Conservation (phyloP, 2,329 filamentous ascomycete species). For the Coleophoma crateriformis region DNA sequence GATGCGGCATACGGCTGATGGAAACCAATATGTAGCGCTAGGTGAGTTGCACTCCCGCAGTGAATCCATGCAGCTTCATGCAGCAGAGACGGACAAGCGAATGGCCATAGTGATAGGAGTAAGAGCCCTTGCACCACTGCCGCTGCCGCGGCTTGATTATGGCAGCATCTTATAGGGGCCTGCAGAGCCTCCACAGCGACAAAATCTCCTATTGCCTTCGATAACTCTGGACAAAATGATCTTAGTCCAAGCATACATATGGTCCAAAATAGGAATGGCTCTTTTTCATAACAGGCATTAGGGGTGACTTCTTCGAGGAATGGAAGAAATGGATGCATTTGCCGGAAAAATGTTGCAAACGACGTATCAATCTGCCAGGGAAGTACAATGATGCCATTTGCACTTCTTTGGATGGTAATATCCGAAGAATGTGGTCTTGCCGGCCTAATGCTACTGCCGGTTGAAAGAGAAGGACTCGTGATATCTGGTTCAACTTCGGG, state of each 20-base stretch:
- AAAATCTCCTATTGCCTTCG: too few species aligned
- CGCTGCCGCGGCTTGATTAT: too few species aligned
- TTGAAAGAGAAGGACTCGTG: not conserved
- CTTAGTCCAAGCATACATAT: too few species aligned
- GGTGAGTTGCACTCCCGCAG: not conserved
- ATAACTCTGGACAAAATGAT: too few species aligned
- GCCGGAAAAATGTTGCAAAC: not conserved
- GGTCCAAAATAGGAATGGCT: not conserved
- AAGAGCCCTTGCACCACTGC: too few species aligned
- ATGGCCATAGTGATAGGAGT: too few species aligned
- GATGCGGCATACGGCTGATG: not conserved
- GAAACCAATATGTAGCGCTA: not conserved
- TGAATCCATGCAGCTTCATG: not conserved
- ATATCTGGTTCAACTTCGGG: not conserved
- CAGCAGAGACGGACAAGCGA: not conserved
- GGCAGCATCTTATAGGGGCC: too few species aligned
- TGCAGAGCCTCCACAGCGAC: too few species aligned
- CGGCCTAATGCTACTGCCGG: not conserved
- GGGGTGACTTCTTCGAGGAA: not conserved
- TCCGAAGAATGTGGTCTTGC: too few species aligned
- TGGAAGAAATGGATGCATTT: slow-evolving; percentile 1
- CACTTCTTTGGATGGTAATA: too few species aligned
- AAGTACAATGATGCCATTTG: too few species aligned
- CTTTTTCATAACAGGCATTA: not conserved
- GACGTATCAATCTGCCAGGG: not conserved